These are phyloP conservation scores for Trametes cubensis DNA, from an alignment of 768 basidiomycete species.

Conservation along the genomic window DNA sequence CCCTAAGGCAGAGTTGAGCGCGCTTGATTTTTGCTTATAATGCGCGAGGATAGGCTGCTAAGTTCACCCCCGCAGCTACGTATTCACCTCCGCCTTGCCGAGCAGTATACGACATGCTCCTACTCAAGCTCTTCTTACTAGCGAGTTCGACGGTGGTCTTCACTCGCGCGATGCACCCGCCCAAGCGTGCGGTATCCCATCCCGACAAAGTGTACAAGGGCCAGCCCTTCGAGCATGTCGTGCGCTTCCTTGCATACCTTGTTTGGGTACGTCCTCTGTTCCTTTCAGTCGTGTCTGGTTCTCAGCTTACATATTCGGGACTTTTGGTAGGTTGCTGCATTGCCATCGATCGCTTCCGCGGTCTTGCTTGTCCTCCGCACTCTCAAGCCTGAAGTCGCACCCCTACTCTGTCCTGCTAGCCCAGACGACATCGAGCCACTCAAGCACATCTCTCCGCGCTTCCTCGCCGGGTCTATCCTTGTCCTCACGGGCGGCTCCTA, in stretches of 20 bases:
- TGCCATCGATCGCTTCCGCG: not conserved
- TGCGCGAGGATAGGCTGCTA: no score
- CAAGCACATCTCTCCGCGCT: constrained; percentile 2
- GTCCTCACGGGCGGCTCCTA: constrained; percentile 34
- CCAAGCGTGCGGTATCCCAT: not conserved
- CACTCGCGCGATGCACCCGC: constrained; percentile 2
- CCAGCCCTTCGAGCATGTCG: constrained; percentile 8
- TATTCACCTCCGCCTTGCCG: not conserved
- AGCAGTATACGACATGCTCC: not conserved
- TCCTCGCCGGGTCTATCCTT: constrained; percentile 18
- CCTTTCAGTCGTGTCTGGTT: not conserved
- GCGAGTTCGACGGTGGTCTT: not conserved
- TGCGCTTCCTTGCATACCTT: constrained; percentile 7
- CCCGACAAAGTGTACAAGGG: constrained; percentile 6
- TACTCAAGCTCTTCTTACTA: not conserved
- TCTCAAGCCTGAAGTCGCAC: not conserved
- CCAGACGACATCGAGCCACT: constrained; percentile 1
- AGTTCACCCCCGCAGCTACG: not conserved
- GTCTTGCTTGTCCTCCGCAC: not conserved
- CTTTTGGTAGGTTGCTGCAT: not conserved
- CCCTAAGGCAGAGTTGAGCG: no score
- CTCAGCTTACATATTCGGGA: not conserved
- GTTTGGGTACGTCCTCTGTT: constrained; percentile 2
- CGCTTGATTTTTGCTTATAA: no score
- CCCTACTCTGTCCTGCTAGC: constrained; percentile 5